These are phyloP conservation scores for Pichia sp. DNA, from an alignment of 1,139 yeast genomes.

Conservation along the genomic window DNA sequence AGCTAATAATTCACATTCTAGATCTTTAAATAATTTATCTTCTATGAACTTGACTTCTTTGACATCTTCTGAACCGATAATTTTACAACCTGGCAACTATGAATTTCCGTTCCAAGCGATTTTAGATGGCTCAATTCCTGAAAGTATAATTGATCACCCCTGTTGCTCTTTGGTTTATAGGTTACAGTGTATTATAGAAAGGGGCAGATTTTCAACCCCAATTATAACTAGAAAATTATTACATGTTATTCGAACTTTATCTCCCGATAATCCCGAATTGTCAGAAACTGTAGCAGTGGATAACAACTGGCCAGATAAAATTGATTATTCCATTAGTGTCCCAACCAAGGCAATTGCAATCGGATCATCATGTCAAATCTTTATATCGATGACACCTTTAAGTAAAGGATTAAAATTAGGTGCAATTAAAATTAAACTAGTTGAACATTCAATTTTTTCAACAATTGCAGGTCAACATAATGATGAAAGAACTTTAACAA, in stretches of 20 bases:
- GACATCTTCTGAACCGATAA: constrained; percentile 24
- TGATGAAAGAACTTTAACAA: constrained; percentile 53
- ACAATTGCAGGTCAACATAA: constrained; percentile 51
- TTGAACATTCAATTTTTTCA: constrained; percentile 61
- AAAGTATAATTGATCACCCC: constrained; percentile 86
- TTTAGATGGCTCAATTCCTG: constrained; percentile 80
- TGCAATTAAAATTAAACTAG: constrained; percentile 54
- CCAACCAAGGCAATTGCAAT: constrained; percentile 89
- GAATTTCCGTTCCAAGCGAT: constrained; percentile 86
- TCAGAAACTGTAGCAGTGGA: constrained; percentile 92
- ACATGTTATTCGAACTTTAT: constrained; percentile 80
- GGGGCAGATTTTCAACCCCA: constrained; percentile 69
- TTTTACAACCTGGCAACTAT: constrained; percentile 69
- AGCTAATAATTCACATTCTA: not conserved
- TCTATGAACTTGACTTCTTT: constrained; percentile 20
- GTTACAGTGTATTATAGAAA: constrained; percentile 73
- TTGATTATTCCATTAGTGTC: constrained; percentile 81
- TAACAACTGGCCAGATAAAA: constrained; percentile 93
- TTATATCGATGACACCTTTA: constrained; percentile 70
- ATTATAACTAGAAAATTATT: constrained; percentile 66
- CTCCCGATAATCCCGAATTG: constrained; percentile 82
- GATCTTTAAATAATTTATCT: constrained; percentile 13
- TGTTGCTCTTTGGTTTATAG: constrained; percentile 77
- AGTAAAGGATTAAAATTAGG: constrained; percentile 78
- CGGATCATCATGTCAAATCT: constrained; percentile 71